Evolutionary conservation across 192 early-diverging fungal genomes (phyloP), one percentile per base, ranked within the genome.

Genomic region (Umbelopsis isabellina): DNA sequence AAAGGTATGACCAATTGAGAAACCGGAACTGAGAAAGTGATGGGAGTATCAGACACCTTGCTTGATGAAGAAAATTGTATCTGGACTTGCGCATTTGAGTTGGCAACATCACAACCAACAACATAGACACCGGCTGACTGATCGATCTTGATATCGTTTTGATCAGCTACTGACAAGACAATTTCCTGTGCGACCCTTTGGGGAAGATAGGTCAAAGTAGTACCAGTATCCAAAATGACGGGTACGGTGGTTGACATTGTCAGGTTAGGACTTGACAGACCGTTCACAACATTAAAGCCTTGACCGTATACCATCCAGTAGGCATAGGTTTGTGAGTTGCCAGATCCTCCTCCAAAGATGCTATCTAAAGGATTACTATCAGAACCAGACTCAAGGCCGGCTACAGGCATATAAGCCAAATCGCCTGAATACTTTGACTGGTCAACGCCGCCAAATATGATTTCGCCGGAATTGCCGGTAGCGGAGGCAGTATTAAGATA

Each of bases 391-490:
- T 50, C 49, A 27, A 71, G 45, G 7, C n/a, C 35, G 20, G 75
- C 75, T 4, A 83, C 77, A 30, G 82, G 79, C 15, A 83, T 50
- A 71, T 86, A 87, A 21, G 47, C 78, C 45, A 87, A 55, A 7
- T 75, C 25, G 15, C 86, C 87, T 18, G 78, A 64, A 66, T 75
- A 84, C 52, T 85, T 84, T 15, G 66, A 44, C 0, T 44, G 8
- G 67, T 87, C 86, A 49, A 83, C 69, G 22, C 86, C 86, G 37
- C 83, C 84, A 73, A 89, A 79, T 20, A 75, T 78, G 20, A 89
- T 75, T 66, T 83, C 80, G 1, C 86, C 87, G 1, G 72, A 67
- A 47, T 68, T 72, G 25, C 76, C 76, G 30, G 46, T 30, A 23
- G 51, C 44, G 9, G 46, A 35, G 15, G 44, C 68, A 33, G 46